Evolutionary conservation across 352 stramenopile species (phyloP).

Genomic region (Phytophthora cryptogea): DNA sequence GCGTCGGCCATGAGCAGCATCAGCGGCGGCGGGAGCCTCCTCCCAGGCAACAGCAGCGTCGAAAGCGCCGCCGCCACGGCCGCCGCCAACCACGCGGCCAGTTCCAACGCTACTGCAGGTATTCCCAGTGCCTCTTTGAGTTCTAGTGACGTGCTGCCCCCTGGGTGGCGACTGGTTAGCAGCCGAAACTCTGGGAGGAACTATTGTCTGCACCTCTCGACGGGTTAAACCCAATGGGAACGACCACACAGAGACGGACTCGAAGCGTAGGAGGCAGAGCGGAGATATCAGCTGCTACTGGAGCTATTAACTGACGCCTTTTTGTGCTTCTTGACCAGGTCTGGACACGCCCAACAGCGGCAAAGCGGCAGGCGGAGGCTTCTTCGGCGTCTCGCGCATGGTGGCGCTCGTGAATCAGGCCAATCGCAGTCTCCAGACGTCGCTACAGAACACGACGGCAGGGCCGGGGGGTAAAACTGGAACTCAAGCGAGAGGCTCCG

Average conservation of each 20-base stretch:
- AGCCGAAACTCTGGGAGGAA: constrained; percentile 68
- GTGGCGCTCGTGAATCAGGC: constrained; percentile 69
- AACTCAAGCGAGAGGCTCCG: constrained; percentile 46
- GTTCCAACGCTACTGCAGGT: constrained; percentile 20
- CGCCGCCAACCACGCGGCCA: constrained; percentile 41
- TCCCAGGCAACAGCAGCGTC: constrained; percentile 45
- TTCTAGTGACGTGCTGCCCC: constrained; percentile 44
- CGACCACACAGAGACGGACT: too few relatives aligned
- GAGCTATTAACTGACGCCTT: constrained; percentile 11
- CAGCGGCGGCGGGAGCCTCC: constrained; percentile 48
- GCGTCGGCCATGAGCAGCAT: constrained; percentile 53
- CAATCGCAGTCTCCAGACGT: constrained; percentile 72
- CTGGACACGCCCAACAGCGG: constrained; percentile 33
- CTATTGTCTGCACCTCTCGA: constrained; percentile 79
- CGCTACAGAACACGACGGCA: constrained; percentile 55
- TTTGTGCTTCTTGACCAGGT: constrained; percentile 21
- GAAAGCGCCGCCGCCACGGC: constrained; percentile 46
- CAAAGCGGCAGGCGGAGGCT: constrained; percentile 56
- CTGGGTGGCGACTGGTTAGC: constrained; percentile 71
- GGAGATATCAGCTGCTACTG: too few relatives aligned
- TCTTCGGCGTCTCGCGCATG: constrained; percentile 77
- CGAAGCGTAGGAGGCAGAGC: too few relatives aligned
- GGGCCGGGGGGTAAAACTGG: constrained; percentile 28
- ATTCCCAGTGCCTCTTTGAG: constrained; percentile 33
- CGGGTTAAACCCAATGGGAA: too few relatives aligned